Percentiles rank a stretch among this genome's conserved stretches.
Conservation (phyloP, 2,329 filamentous ascomycete species). For the Talaromyces funiculosus region DNA sequence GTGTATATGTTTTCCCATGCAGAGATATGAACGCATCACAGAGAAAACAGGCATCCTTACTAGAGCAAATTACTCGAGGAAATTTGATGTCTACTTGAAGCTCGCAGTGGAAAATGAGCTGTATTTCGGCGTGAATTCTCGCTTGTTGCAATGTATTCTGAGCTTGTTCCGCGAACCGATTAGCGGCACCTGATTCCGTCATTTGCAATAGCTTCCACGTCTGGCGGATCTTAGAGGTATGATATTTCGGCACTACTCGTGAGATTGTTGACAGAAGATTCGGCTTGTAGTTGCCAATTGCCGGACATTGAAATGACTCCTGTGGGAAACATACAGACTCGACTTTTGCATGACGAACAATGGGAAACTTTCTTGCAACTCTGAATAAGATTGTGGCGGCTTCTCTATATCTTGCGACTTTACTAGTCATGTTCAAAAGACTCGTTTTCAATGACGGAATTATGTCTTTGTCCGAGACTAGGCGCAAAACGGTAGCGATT, state of each 20-base stretch:
- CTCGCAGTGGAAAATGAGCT: conserved; percentile 21
- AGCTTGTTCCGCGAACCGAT: neutral
- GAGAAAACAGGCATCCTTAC: conserved; percentile 24
- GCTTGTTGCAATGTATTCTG: conserved; percentile 6
- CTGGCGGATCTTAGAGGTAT: neutral
- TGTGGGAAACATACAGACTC: conserved; percentile 25
- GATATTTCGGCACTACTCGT: conserved; percentile 1
- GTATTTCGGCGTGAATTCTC: conserved; percentile 20
- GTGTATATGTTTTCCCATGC: conserved; percentile 17
- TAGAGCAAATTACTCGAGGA: conserved; percentile 20
- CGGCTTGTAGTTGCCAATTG: neutral
- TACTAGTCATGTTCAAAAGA: conserved; percentile 29
- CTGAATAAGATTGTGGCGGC: conserved; percentile 30
- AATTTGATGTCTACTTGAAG: conserved; percentile 5
- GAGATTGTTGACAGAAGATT: neutral
- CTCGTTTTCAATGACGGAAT: conserved; percentile 13
- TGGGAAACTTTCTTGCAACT: conserved; percentile 25
- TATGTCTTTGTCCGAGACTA: conserved; percentile 21
- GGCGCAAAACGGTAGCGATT: conserved; percentile 15
- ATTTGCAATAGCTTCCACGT: neutral
- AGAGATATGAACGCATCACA: conserved; percentile 18
- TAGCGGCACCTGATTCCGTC: neutral
- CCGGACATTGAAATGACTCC: conserved; percentile 20
- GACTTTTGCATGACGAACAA: conserved; percentile 27
- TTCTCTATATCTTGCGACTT: conserved; percentile 36